These are phyloP conservation scores for Polytrichum commune DNA, from an alignment of 225 moss, liverwort and hornwort species.

Conservation along the genomic window DNA sequence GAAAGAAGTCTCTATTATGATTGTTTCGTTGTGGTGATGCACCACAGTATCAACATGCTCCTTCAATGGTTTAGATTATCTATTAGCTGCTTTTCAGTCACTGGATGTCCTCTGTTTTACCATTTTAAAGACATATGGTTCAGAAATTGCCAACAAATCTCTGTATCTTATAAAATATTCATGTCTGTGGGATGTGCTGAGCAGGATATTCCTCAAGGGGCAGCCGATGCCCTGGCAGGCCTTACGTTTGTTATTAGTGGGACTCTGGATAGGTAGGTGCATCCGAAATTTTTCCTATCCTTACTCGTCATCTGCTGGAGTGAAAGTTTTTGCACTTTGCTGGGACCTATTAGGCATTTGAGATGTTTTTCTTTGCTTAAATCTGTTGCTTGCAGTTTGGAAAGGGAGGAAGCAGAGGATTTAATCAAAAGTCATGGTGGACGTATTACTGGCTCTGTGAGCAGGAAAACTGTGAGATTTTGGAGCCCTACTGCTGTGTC, in stretches of 20 bases:
- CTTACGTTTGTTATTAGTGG: slow-evolving; percentile 89
- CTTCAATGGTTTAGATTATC: too few relatives aligned
- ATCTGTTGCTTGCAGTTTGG: slow-evolving; percentile 57
- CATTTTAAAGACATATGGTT: too few relatives aligned
- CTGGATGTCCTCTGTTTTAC: too few relatives aligned
- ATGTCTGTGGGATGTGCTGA: slow-evolving; percentile 23
- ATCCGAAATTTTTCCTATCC: not conserved
- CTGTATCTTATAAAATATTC: not conserved
- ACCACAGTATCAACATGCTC: too few relatives aligned
- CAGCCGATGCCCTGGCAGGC: slow-evolving; percentile 75
- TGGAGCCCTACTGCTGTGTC: too few relatives aligned
- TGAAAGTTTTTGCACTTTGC: slow-evolving; percentile 3
- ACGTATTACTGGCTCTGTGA: slow-evolving; percentile 83
- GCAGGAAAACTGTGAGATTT: slow-evolving; percentile 81
- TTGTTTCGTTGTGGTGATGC: too few relatives aligned
- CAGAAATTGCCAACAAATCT: too few relatives aligned
- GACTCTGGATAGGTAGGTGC: slow-evolving; percentile 83
- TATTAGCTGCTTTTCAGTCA: too few relatives aligned
- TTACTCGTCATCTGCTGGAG: slow-evolving; percentile 1
- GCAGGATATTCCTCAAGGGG: slow-evolving; percentile 92
- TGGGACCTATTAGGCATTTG: not conserved
- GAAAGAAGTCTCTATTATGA: too few relatives aligned
- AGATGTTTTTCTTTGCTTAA: not conserved
- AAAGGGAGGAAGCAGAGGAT: slow-evolving; percentile 94
- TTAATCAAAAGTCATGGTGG: slow-evolving; percentile 90